A percentile compares a stretch with the other conserved stretches of the same genome.
These are phyloP conservation scores for Catenaria anguillulae DNA, from an alignment of 371 early-diverging fungal species.

Conservation along the genomic window DNA sequence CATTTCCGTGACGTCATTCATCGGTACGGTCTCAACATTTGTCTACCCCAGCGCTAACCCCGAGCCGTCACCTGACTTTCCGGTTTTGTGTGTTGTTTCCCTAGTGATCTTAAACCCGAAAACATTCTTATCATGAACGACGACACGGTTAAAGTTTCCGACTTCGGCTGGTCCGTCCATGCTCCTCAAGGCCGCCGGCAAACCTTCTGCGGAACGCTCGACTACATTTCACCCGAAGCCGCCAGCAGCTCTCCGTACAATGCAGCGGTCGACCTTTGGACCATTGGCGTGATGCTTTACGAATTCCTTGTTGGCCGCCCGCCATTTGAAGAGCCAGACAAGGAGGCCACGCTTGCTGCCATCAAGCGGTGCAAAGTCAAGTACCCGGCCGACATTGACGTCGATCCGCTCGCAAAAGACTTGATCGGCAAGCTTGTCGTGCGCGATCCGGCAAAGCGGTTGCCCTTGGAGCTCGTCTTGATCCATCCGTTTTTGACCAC, in stretches of 20 bases:
- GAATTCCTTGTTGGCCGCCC: constrained; percentile 92
- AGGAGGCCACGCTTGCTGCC: constrained; percentile 58
- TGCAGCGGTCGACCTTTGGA: constrained; percentile 92
- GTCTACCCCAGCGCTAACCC: no score
- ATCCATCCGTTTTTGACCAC: constrained; percentile 62
- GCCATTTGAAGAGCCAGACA: constrained; percentile 77
- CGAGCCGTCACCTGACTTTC: not conserved
- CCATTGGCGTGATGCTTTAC: constrained; percentile 91
- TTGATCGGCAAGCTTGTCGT: constrained; percentile 70
- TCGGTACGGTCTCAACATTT: no score
- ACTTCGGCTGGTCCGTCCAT: constrained; percentile 99
- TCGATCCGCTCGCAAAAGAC: constrained; percentile 75
- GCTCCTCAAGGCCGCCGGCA: constrained; percentile 60
- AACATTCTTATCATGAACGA: constrained; percentile 80
- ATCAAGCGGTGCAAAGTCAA: constrained; percentile 73
- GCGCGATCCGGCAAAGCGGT: constrained; percentile 54
- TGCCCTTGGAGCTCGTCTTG: constrained; percentile 53
- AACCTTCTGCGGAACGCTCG: constrained; percentile 95
- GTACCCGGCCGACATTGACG: constrained; percentile 67
- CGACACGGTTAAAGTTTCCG: constrained; percentile 85
- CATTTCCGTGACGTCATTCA: constrained; percentile 94
- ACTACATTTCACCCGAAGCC: constrained; percentile 86
- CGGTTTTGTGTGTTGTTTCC: no score
- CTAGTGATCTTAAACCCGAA: constrained; percentile 77
- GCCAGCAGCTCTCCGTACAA: constrained; percentile 75